Evolutionary conservation across 106 monocot species (phyloP).

Genomic region (Phalaenopsis equestris): DNA sequence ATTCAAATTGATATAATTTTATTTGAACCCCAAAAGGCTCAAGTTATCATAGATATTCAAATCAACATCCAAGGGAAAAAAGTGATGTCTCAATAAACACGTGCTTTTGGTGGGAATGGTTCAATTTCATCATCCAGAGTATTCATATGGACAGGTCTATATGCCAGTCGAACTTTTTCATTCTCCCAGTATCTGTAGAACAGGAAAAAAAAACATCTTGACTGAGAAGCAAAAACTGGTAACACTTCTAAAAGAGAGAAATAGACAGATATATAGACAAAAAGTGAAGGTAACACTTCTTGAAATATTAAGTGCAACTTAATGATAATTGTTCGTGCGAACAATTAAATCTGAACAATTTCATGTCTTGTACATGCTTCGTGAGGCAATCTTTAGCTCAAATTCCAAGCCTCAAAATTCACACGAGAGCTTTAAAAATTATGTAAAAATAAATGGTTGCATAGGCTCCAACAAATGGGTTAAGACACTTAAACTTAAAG

Average conservation of each 20-base stretch:
- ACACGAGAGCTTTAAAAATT: no score
- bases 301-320: no score
- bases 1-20: background rate
- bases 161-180: conserved; percentile 66
- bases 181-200: conserved; percentile 84
- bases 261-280: background rate
- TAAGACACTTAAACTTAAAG: no score
- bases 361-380: no score
- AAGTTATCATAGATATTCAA: background rate
- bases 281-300: no score
- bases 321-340: no score
- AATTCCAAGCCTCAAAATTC: no score
- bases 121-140: conserved; percentile 86
- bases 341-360: no score
- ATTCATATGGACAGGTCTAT: conserved; percentile 93
- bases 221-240: background rate
- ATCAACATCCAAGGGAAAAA: background rate
- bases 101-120: conserved; percentile 92
- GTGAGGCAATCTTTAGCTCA: no score
- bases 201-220: background rate
- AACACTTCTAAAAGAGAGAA: background rate
- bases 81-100: conserved; percentile 58
- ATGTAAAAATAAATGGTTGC: no score
- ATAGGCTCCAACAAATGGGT: no score
- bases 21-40: background rate